Percentiles rank a stretch among this genome's conserved stretches.
Conservation (phyloP, 345 rosid genomes). For the Tarenaya hassleriana region DNA sequence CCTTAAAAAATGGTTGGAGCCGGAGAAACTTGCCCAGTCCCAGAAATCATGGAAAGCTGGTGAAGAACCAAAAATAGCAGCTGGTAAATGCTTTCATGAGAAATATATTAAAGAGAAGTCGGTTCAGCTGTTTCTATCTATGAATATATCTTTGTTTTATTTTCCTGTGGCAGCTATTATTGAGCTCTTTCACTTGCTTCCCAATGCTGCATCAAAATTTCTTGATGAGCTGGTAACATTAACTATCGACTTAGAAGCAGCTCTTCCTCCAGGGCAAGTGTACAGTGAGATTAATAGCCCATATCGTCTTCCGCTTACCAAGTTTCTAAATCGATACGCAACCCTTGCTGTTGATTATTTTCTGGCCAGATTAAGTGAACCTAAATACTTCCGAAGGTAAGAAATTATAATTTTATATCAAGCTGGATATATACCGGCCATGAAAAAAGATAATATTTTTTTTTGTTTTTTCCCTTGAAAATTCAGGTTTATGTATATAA, state of each 20-base stretch:
- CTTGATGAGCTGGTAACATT: conserved; percentile 92
- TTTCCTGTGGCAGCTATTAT: conserved; percentile 73
- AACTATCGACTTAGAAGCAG: conserved; percentile 90
- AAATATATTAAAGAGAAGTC: conserved; percentile 4
- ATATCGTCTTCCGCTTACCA: conserved; percentile 91
- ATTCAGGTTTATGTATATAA: conserved; percentile 90
- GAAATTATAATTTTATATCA: conserved; percentile 24
- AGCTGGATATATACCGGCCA: conserved; percentile 6
- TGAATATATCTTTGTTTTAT: conserved; percentile 18
- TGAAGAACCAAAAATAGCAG: conserved; percentile 98
- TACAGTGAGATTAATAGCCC: conserved; percentile 98
- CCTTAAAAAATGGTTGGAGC: conserved; percentile 98
- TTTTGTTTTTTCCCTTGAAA: conserved; percentile 8
- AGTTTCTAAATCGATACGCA: conserved; percentile 91
- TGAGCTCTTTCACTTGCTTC: conserved; percentile 98
- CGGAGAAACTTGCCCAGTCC: conserved; percentile 91
- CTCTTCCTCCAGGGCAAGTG: conserved; percentile 82
- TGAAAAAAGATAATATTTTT: conserved; percentile 13
- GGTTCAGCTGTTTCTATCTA: conserved; percentile 2
- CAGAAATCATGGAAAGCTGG: conserved; percentile 97
- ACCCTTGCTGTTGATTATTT: conserved; percentile 90
- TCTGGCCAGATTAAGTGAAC: conserved; percentile 83
- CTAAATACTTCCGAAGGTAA: conserved; percentile 92
- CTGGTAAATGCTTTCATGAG: conserved; percentile 44
- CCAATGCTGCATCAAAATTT: conserved; percentile 90